Conservation (phyloP, 225 moss, liverwort and hornwort species). For the Rhytidiadelphus loreus region DNA sequence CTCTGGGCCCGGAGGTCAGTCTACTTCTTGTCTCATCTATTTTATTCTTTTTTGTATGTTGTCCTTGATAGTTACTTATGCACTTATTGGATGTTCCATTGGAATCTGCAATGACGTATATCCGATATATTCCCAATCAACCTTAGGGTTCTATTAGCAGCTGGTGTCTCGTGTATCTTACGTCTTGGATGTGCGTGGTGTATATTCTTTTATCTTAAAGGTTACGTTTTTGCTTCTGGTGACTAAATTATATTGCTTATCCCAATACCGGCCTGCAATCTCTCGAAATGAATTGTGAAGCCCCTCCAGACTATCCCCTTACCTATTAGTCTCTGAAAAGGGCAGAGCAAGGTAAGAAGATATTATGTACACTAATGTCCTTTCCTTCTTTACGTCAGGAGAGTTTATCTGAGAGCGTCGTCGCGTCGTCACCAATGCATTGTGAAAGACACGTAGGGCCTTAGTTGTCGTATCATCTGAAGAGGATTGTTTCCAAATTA, state of each 20-base stretch:
- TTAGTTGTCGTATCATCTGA: not conserved
- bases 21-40: not conserved
- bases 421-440: not conserved
- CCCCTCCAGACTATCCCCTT: not conserved
- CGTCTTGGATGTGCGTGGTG: not conserved
- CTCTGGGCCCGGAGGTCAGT: slow-evolving; percentile 65
- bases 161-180: not conserved
- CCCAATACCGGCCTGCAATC: not conserved
- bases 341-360: not conserved
- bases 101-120: not conserved
- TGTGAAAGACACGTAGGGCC: not conserved
- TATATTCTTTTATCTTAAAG: not conserved
- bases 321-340: not conserved
- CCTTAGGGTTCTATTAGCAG: not conserved
- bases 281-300: not conserved
- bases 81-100: not conserved
- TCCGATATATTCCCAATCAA: not conserved
- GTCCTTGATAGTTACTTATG: not conserved
- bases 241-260: not conserved
- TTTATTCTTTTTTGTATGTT: not conserved
- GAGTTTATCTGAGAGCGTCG: not conserved
- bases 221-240: not conserved
- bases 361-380: not conserved
- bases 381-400: not conserved
- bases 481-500: not conserved